These are phyloP conservation scores for Xylariaceae sp. DNA, from an alignment of 2,329 filamentous ascomycete genomes.

Conservation along the genomic window DNA sequence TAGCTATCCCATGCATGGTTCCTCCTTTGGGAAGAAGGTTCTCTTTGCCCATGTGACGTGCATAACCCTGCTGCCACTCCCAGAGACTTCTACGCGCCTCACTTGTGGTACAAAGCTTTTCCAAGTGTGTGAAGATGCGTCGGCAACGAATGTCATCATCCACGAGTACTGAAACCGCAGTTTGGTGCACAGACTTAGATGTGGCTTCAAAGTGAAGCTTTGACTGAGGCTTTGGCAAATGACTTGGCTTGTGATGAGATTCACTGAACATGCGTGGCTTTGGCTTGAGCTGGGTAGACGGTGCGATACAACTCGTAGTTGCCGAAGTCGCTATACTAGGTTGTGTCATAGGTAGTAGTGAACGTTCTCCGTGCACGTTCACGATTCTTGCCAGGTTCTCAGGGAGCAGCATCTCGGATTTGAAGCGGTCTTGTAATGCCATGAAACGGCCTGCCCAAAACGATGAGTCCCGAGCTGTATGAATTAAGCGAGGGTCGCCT, in stretches of 20 bases:
- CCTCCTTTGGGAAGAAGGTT: slow-evolving; percentile 38
- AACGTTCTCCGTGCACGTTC: slow-evolving; percentile 21
- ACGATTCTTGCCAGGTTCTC: slow-evolving; percentile 26
- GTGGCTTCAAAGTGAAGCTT: neutral
- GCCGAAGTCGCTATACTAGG: slow-evolving; percentile 16
- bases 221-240: neutral
- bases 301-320: slow-evolving; percentile 16
- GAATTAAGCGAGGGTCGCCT: slow-evolving; percentile 32
- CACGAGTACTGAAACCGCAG: slow-evolving; percentile 16
- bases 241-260: slow-evolving; percentile 2
- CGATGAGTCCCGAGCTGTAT: slow-evolving; percentile 40
- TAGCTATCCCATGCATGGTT: slow-evolving; percentile 17
- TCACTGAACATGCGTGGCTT: neutral
- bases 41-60: slow-evolving; percentile 36
- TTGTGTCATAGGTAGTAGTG: slow-evolving; percentile 6
- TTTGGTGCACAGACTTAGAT: neutral
- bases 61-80: slow-evolving; percentile 47
- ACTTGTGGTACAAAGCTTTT: slow-evolving; percentile 41
- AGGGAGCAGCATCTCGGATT: slow-evolving; percentile 37
- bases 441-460: slow-evolving; percentile 62
- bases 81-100: slow-evolving; percentile 46
- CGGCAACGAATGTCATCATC: slow-evolving; percentile 41
- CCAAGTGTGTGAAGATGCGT: slow-evolving; percentile 44
- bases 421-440: slow-evolving; percentile 50
- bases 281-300: neutral